phyloP scores from a whole-genome alignment of 768 basidiomycete species.

The Suillus plorans region DNA sequence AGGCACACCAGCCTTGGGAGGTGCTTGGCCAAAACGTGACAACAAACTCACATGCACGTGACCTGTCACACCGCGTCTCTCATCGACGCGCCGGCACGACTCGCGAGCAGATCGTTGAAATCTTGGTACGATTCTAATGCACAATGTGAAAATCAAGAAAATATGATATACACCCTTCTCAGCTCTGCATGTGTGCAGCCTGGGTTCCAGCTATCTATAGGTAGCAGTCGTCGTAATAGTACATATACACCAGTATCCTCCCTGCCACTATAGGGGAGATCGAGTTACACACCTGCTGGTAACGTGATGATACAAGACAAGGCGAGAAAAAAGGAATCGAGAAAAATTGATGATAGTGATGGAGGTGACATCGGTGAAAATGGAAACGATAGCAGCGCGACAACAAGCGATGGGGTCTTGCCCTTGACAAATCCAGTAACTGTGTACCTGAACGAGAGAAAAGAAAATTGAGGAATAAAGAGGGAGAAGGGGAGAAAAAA shows the following conservation, averaged over 20 bases:
- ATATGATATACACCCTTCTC: constrained; percentile 12
- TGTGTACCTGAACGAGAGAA: neutral
- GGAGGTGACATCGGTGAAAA: constrained; percentile 3
- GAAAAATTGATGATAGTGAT: constrained; percentile 5
- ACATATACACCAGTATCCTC: constrained; percentile 2
- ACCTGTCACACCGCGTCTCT: constrained; percentile 28
- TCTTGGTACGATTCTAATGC: neutral
- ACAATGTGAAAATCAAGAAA: constrained; percentile 21
- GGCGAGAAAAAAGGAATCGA: neutral
- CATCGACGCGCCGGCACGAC: constrained; percentile 24
- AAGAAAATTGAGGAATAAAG: neutral
- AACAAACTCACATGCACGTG: constrained; percentile 22
- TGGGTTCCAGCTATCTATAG: neutral
- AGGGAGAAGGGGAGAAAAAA: constrained; percentile 4
- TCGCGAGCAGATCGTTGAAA: neutral
- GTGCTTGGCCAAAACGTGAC: neutral
- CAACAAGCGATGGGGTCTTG: constrained; percentile 9
- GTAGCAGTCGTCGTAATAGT: neutral
- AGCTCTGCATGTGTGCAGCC: constrained; percentile 7
- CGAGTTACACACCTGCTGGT: constrained; percentile 18
- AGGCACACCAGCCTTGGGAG: neutral
- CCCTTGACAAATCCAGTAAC: constrained; percentile 21
- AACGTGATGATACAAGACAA: neutral
- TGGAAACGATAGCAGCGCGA: constrained; percentile 20
- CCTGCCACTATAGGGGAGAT: neutral